A percentile compares a stretch with the other conserved stretches of the same genome.
Evolutionary conservation across 768 basidiomycete genomes (phyloP).

Genomic region (Suillus occidentalis): DNA sequence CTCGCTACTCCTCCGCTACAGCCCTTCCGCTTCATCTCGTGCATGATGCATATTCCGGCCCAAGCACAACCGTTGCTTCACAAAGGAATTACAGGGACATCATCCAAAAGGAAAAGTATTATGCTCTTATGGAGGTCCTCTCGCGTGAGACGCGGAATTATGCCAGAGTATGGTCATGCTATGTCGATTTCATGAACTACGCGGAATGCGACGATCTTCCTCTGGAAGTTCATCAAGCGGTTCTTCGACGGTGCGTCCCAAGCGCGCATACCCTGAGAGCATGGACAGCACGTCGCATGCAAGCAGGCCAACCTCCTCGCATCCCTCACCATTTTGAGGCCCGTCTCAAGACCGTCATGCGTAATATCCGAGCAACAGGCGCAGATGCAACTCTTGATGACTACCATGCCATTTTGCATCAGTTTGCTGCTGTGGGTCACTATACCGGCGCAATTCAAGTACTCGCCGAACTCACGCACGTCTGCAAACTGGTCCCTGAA

Average conservation of each 20-base stretch:
- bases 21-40: conserved; percentile 1
- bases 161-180: conserved; percentile 62
- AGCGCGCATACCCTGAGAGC: conserved; percentile 45
- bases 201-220: conserved; percentile 54
- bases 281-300: conserved; percentile 42
- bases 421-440: conserved; percentile 78
- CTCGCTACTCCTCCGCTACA: background rate
- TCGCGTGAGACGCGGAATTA: conserved; percentile 36
- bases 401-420: conserved; percentile 72
- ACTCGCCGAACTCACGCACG: conserved; percentile 53
- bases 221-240: conserved; percentile 64
- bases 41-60: conserved; percentile 1
- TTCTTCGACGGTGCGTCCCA: conserved; percentile 66
- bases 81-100: conserved; percentile 3
- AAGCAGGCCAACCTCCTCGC: conserved; percentile 35
- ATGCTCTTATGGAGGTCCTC: conserved; percentile 30
- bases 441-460: conserved; percentile 58
- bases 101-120: conserved; percentile 27
- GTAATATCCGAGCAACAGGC: conserved; percentile 59
- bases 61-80: conserved; percentile 2
- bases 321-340: conserved; percentile 59
- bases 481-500: conserved; percentile 45
- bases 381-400: conserved; percentile 54
- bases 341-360: conserved; percentile 66
- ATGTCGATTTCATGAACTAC: conserved; percentile 54